Base-by-base conservation (phyloP, 495 filamentous ascomycete species). In the Neohortaea acidophila region DNA sequence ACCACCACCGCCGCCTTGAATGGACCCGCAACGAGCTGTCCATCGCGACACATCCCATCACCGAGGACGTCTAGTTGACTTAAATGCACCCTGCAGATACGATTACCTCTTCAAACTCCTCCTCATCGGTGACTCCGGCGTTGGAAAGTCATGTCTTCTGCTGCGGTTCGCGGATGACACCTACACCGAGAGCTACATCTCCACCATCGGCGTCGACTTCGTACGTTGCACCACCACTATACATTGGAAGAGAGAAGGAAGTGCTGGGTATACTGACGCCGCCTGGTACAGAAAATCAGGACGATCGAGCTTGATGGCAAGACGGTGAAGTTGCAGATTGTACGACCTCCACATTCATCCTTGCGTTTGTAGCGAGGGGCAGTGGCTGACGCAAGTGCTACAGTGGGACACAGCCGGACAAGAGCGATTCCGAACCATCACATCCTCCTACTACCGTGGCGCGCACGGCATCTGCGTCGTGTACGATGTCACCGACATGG, bases 31-130 rank as follows among this genome's bases (percentile, higher is more conserved):
- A n/a, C n/a, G n/a, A n/a, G n/a, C n/a, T n/a, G n/a, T n/a, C n/a
- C n/a, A n/a, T n/a, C n/a, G n/a, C n/a, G n/a, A n/a, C n/a, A n/a
- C n/a, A n/a, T n/a, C n/a, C n/a, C n/a, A n/a, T n/a, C n/a, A n/a
- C n/a, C n/a, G n/a, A n/a, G n/a, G n/a, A n/a, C n/a, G n/a, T n/a
- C n/a, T n/a, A n/a, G n/a, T n/a, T 47, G 33, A 41, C 27, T 13
- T 1, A 6, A 20, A 21, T 22, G 22, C n/a, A 19, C 8, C 36
- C 2, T 41, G 35, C 60, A 94, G 89, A 92, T 97, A 96, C 77
- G 89, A 97, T 59, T 97, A 96, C 60, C 84, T 97, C 53, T 97
- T 97, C 74, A 97, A 97, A 75, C 85, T 97, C 41, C 86, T 97
- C 59, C 83, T 97, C 66, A 97, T 97, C 73, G 89, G 89, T 64